Percentiles rank a stretch among this genome's conserved stretches.
These are phyloP conservation scores for Mastigamoeba balamuthi DNA, from an alignment of 78 protist genomes.

Conservation along the genomic window DNA sequence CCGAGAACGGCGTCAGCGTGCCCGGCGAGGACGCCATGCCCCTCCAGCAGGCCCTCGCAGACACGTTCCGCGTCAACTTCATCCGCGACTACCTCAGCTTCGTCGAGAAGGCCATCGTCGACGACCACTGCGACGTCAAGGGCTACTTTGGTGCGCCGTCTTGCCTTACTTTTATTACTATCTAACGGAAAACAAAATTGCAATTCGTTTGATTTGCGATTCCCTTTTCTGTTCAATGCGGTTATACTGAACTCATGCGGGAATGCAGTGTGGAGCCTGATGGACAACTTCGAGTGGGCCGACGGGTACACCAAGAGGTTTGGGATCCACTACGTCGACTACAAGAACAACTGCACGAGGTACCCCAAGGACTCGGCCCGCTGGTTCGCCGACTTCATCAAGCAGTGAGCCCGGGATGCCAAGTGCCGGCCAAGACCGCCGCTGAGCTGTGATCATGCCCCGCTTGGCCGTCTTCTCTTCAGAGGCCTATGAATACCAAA, in stretches of 20 bases:
- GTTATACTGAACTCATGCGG: too few relatives aligned
- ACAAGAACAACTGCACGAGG: not conserved
- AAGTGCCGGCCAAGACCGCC: too few relatives aligned
- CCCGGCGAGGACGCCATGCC: not conserved
- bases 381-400: conserved; percentile 5
- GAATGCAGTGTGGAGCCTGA: conserved; percentile 33
- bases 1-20: conserved; percentile 50
- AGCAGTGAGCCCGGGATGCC: too few relatives aligned
- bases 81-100: conserved; percentile 1
- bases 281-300: conserved; percentile 54
- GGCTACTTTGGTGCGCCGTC: conserved; percentile 45
- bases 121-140: not conserved
- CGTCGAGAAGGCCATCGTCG: not conserved
- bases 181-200: too few relatives aligned
- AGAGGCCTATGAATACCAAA: too few relatives aligned
- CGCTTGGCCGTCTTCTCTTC: too few relatives aligned
- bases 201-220: too few relatives aligned
- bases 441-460: too few relatives aligned
- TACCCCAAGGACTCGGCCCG: not conserved
- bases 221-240: too few relatives aligned
- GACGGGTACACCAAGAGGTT: conserved; percentile 43
- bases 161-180: too few relatives aligned
- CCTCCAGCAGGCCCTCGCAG: conserved; percentile 1
- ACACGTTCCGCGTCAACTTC: not conserved
- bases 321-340: conserved; percentile 47